A percentile compares a stretch with the other conserved stretches of the same genome.
These are phyloP conservation scores for Cryptococcus amylolentus DNA, from an alignment of 1,284 basidiomycete species.

Conservation along the genomic window DNA sequence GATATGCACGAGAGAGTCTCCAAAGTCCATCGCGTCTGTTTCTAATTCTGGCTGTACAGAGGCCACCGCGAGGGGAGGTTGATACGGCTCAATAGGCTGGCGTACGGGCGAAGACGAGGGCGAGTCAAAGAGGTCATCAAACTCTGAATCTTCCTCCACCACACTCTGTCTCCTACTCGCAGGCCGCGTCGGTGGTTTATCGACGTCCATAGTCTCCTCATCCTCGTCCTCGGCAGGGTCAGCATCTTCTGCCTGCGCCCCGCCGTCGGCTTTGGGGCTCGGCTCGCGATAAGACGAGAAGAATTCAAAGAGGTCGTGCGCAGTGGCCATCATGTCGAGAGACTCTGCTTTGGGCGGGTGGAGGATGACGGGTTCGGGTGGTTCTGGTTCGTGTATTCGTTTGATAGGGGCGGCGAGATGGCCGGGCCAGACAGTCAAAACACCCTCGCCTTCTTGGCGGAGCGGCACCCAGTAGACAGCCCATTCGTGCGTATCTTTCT, in stretches of 20 bases:
- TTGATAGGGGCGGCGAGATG: constrained; percentile 18
- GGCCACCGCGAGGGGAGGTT: neutral
- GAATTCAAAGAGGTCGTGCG: constrained; percentile 33
- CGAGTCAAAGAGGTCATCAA: constrained; percentile 27
- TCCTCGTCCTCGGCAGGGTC: constrained; percentile 1
- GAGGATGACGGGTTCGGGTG: neutral
- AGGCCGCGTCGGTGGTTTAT: too few species aligned
- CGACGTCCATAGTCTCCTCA: neutral
- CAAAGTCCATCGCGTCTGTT: neutral
- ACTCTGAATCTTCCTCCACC: constrained; percentile 15
- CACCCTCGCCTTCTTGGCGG: constrained; percentile 22
- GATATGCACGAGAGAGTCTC: neutral
- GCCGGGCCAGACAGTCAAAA: constrained; percentile 42
- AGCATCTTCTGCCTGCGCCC: constrained; percentile 8
- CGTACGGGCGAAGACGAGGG: constrained; percentile 3
- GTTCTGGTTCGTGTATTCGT: neutral
- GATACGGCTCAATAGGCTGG: neutral
- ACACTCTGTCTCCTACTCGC: too few species aligned
- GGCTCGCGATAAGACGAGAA: constrained; percentile 30
- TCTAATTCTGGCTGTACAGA: neutral
- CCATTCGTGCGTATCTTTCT: constrained; percentile 22
- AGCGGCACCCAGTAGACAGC: constrained; percentile 35
- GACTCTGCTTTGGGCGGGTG: neutral
- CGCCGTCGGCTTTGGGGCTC: constrained; percentile 8
- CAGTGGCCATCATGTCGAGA: constrained; percentile 26